Base-by-base conservation (phyloP, 768 basidiomycete species). In the Mycena capillaripes region DNA sequence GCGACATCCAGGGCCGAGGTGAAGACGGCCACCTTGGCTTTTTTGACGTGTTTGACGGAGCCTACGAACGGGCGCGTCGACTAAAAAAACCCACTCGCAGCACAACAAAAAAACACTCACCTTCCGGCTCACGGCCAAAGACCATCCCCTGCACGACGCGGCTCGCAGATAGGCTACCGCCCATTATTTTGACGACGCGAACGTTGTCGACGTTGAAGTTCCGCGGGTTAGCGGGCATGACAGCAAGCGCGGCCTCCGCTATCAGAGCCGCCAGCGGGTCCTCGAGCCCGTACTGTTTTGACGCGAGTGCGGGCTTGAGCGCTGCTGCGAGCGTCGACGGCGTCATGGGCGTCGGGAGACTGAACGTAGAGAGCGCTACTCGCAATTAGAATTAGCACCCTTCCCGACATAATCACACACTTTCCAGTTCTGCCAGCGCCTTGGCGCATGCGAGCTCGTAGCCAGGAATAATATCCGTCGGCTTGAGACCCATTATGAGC, bases 181-280 rank as follows among this genome's bases (percentile, higher is more conserved):
- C 98, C 91, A 99, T 93, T 72, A 99, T 98, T 85, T 99, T 99
- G 78, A 99, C 98, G 29, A 99, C 97, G 12, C 98, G 92, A 0
- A 99, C 95, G 77, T 97, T 97, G 82, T 99, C 98, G 32, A 99
- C 97, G 82, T 98, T 98, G 90, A 99, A 99, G 82, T 95, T 92
- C 79, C 93, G 93, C 10, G 91, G 90, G 79, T 95, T 95, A 2
- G 87, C 80, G 5, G 96, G 95, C 97, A 99, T 98, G 76, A 98
- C 93, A 3, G 92, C 89, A 29, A 99, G 83, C 0, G 96, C 95
- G 1, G 98, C 98, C 78, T 99, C 97, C 11, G 97, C 94, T 6
- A 98, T 97, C 11, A 99, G 89, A 2, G 86, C 81, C 2, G 97
- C 87, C 0, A 99, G 89, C 48, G 87, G 86, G 65, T 96, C 94